phyloP scores from a whole-genome alignment of 2,329 filamentous ascomycete genomes.

The Alternaria triticina region DNA sequence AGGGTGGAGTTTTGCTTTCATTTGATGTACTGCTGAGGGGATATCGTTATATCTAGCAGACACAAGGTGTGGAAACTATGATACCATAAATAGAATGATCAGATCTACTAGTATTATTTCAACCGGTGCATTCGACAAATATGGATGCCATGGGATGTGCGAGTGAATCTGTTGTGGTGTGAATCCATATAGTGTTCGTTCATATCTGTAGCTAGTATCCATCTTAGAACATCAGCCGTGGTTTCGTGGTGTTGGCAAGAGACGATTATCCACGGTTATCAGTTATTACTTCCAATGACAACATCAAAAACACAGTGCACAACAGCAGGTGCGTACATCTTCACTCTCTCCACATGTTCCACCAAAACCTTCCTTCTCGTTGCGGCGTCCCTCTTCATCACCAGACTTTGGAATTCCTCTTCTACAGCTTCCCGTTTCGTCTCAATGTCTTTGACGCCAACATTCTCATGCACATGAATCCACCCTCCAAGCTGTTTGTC shows the following conservation, averaged over 20 bases:
- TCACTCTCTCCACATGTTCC: conserved; percentile 61
- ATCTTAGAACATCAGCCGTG: neutral
- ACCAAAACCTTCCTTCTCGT: conserved; percentile 37
- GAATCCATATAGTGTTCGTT: neutral
- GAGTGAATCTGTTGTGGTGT: neutral
- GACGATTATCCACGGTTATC: neutral
- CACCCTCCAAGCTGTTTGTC: conserved; percentile 58
- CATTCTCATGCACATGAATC: conserved; percentile 68
- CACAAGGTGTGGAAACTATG: neutral
- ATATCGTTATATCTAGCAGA: neutral
- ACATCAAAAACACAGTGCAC: conserved; percentile 69
- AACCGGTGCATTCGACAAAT: neutral
- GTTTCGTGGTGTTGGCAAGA: neutral
- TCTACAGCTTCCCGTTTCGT: conserved; percentile 46
- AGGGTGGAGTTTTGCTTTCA: neutral
- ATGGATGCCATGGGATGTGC: neutral
- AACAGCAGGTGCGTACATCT: conserved; percentile 67
- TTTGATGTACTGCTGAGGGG: neutral
- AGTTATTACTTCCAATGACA: neutral
- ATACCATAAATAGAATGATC: neutral
- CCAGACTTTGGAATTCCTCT: conserved; percentile 45
- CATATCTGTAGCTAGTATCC: neutral
- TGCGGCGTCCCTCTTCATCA: conserved; percentile 8
- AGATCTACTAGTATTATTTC: neutral
- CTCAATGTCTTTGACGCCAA: conserved; percentile 48